Base-by-base conservation (phyloP, 2,329 filamentous ascomycete genomes). In the Arthroderma sp. region DNA sequence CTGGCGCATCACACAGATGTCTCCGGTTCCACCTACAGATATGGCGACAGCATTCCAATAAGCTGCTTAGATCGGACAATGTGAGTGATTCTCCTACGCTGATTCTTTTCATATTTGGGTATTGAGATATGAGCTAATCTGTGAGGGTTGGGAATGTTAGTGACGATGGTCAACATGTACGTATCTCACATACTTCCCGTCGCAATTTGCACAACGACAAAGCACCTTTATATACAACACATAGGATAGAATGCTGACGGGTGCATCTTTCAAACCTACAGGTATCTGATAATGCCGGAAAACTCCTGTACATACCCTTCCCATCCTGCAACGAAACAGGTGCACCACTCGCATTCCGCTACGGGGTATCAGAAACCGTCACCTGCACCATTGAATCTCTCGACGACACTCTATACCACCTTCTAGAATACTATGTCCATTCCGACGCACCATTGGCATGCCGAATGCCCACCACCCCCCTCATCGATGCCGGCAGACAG, bases 381-480 rank as follows among this genome's bases (percentile, higher is more conserved):
- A 71, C 66, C 37, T 71, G 70, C 55, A 70, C 75, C 38, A 69
- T 74, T 48, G 62, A 66, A 46, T 63, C 65, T 29, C 68, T 74
- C 6, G 66, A 72, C 29, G 75, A 77, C 48, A 63, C 72, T 2
- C 64, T 72, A 32, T 70, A 76, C 52, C 75, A 78, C 53, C 56
- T 75, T 27, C 51, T 74, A 36, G 60, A 96, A 68, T 96, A 95
- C 74, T 96, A 96, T 73, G 82, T 96, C 63, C 91, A 96, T 73
- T 87, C 83, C 69, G 91, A 98, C 66, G 88, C 87, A 11, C 91
- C 91, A 6, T 73, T 96, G 41, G 80, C 86, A 44, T 98, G 91
- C 66, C 88, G 91, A 43, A 77, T 96, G 9, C 86, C 89, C 29
- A 78, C 86, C 0, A 33, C 44, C n/a, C 47, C 47, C n/a, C 30